phyloP scores from a whole-genome alignment of 257 asterid genomes.

The Datura wrightii region DNA sequence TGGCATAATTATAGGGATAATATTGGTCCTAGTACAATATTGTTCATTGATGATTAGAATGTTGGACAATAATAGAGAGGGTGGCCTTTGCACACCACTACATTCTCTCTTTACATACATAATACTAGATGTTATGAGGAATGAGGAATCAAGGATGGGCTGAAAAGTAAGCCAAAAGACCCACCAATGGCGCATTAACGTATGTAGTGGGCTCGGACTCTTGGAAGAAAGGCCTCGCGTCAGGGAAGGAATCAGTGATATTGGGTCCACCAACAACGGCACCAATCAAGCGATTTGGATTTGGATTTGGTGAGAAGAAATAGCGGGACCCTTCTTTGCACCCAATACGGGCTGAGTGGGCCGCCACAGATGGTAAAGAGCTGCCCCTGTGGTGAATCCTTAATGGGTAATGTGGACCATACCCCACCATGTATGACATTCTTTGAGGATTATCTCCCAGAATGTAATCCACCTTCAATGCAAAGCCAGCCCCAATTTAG shows the following conservation, averaged over 20 bases:
- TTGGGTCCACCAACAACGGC: conserved; percentile 91
- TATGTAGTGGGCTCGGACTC: conserved; percentile 90
- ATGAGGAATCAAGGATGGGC: conserved; percentile 53
- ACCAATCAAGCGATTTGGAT: conserved; percentile 70
- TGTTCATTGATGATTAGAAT: background rate
- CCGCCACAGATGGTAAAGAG: conserved; percentile 61
- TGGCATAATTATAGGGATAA: background rate
- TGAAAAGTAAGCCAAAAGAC: conserved; percentile 73
- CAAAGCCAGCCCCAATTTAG: no score
- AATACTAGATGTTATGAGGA: no score
- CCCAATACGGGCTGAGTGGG: conserved; percentile 64
- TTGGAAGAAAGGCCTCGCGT: conserved; percentile 74
- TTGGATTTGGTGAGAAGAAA: conserved; percentile 63
- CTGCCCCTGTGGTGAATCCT: conserved; percentile 87
- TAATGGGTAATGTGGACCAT: conserved; percentile 66
- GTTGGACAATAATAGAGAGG: conserved; percentile 45
- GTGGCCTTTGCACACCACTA: conserved; percentile 86
- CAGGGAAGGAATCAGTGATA: conserved; percentile 65
- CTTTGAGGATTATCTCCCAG: conserved; percentile 83
- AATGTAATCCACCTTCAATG: conserved; percentile 75
- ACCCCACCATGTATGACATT: conserved; percentile 93
- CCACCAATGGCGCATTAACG: conserved; percentile 81
- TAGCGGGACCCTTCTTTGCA: conserved; percentile 74
- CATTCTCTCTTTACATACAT: conserved; percentile 34
- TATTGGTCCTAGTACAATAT: background rate